Evolutionary conservation across 768 basidiomycete species (phyloP).

Genomic region (Kwoniella shandongensis): DNA sequence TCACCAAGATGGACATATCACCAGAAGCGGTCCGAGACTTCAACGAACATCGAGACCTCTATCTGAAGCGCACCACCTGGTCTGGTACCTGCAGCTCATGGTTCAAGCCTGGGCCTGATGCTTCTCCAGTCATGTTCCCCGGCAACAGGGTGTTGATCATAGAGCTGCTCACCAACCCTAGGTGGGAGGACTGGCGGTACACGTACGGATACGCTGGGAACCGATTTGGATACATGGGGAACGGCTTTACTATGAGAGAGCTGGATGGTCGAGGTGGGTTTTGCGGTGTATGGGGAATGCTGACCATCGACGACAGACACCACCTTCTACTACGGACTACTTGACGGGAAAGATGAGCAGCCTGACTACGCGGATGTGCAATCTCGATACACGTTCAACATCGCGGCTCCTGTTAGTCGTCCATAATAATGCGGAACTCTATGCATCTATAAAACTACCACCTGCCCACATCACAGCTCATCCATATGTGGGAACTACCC

Average conservation of each 20-base stretch:
- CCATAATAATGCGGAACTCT: too few relatives aligned
- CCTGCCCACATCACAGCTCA: neutral
- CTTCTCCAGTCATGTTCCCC: conserved; percentile 25
- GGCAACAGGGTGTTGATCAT: conserved; percentile 24
- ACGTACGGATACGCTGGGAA: conserved; percentile 20
- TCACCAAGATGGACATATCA: conserved; percentile 66
- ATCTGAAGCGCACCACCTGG: conserved; percentile 33
- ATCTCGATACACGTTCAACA: neutral
- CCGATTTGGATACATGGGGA: conserved; percentile 30
- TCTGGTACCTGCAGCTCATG: conserved; percentile 27
- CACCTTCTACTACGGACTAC: conserved; percentile 3
- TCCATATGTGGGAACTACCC: neutral
- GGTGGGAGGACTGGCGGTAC: conserved; percentile 32
- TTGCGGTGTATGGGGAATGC: neutral
- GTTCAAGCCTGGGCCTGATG: conserved; percentile 33
- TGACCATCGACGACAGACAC: neutral
- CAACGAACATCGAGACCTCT: conserved; percentile 61
- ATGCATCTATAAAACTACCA: too few relatives aligned
- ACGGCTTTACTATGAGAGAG: conserved; percentile 31
- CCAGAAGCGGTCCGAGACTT: conserved; percentile 64
- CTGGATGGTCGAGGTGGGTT: conserved; percentile 25
- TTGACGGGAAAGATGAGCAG: conserved; percentile 6
- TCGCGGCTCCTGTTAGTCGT: too few relatives aligned
- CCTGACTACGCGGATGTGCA: neutral
- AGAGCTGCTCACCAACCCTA: conserved; percentile 18